Base-by-base conservation (phyloP, 2,329 filamentous ascomycete species). In the Fusarium continuum region DNA sequence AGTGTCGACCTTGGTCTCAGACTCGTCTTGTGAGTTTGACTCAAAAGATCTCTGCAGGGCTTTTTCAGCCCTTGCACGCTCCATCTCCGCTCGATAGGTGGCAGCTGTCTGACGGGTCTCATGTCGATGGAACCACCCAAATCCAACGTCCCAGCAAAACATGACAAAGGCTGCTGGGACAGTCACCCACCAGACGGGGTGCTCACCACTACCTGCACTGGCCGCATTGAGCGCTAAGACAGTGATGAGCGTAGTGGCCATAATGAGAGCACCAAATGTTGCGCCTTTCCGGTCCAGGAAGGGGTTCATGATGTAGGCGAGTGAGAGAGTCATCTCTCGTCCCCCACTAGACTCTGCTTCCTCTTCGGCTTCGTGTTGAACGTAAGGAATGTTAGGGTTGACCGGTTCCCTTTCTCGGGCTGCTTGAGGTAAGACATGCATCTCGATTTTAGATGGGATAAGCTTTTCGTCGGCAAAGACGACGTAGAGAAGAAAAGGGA, bases 301-400 rank as follows among this genome's bases (percentile, higher is more conserved):
- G 0, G 90, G 90, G 62, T 92, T 91, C 83, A 92, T 85, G 67
- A 92, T 90, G 68, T 92, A 89, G 61, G 90, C 88, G 0, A 92
- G 81, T 0, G 87, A 87, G 0, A 89, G 75, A 1, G 84, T 74
- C 61, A 88, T 83, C 4, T 76, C 79, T 54, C 85, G 75, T 23
- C 86, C 40, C 5, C 36, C 81, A 76, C 25, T 81, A 72, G 8
- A 75, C 71, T 79, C 76, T 8, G 85, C 83, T 45, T 83, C 78
- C 38, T 85, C 83, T 8, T 84, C 82, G 0, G 80, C 78, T 3
- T 74, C 79, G n/a, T 84, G 83, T 59, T 86, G 79, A 1, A 85
- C 85, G 52, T 87, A 78, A 0, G 89, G 90, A 43, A 92, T 91
- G 58, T 91, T 91, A 0, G 89, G 89, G 49, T 92, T 92, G 7